Base-by-base conservation (phyloP, 1,284 basidiomycete genomes). In the Xerocomus nothofagi region DNA sequence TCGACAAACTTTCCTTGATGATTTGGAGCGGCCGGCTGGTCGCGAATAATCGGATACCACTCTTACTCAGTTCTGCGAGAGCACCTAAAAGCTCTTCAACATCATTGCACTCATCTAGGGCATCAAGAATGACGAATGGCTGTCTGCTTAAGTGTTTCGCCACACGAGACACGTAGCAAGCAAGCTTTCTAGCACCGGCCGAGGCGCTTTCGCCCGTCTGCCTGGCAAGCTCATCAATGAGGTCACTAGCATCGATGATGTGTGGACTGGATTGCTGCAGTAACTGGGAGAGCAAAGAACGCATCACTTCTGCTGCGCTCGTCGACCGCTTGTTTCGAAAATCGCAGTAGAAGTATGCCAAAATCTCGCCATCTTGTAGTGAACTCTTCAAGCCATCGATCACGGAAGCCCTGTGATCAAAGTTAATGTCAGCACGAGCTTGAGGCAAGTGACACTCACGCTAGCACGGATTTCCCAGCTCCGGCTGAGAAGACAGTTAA, bases 401-500 rank as follows among this genome's bases (percentile, higher is more conserved):
- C 20, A 61, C 53, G 1, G 34, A 44, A 17, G 57, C 45, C 9
- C 46, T 49, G 5, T 2, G 3, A 32, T 7, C 7, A 30, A 9
- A 6, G 6, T 41, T 15, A 39, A 8, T 3, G n/a, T 23, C 9
- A 6, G 7, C 14, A 21, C 21, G 15, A 23, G 5, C 15, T 6
- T 23, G 36, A 15, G n/a, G 10, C n/a, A 11, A n/a, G n/a, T n/a
- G 6, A 24, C 21, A 38, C 37, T 8, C 20, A 63, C 61, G 56
- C 47, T 14, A 63, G 10, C 3, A 63, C 59, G 6, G 58, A 59
- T 14, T 60, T 60, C 15, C 58, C 61, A 0, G 49, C 54, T 1
- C 54, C 58, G 2, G 55, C 47, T 55, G 7, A 24, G 24, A 6
- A 20, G 0, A 30, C 14, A n/a, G 7, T 20, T 2, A 1, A 27